Percentiles rank a stretch among this genome's conserved stretches.
Evolutionary conservation across 75 land plant species (phyloP).

Genomic region (Cupressus sempervirens): DNA sequence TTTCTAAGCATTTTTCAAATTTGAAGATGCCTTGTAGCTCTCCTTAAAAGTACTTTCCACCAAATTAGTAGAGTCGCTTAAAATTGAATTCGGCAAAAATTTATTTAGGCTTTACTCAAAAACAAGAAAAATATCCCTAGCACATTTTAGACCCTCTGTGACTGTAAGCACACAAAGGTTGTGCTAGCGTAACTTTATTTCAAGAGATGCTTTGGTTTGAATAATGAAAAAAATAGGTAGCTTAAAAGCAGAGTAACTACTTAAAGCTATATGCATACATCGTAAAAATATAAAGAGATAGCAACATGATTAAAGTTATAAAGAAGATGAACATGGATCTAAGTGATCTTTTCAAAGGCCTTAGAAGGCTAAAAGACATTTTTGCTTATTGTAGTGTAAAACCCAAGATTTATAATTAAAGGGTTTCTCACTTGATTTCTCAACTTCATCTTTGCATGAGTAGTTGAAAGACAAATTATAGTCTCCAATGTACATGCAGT

Average conservation of each 20-base stretch:
- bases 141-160: background rate
- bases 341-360: background rate
- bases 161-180: background rate
- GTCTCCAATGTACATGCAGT: slow-evolving; percentile 98
- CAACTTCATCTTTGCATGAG: slow-evolving; percentile 94
- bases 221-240: background rate
- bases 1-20: background rate
- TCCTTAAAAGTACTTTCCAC: background rate
- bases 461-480: slow-evolving; percentile 93
- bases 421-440: slow-evolving; percentile 56
- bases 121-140: background rate
- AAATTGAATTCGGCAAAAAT: background rate
- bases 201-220: background rate
- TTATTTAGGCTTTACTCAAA: background rate
- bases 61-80: background rate
- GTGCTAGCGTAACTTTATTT: background rate
- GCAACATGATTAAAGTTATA: background rate
- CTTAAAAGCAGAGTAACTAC: background rate
- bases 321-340: background rate
- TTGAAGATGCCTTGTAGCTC: background rate
- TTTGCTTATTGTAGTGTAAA: background rate
- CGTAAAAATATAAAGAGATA: background rate
- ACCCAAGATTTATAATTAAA: background rate
- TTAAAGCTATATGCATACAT: background rate
- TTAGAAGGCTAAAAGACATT: background rate